Evolutionary conservation across 768 basidiomycete genomes (phyloP).

Genomic region (Chalciporus pseudorubinellus): DNA sequence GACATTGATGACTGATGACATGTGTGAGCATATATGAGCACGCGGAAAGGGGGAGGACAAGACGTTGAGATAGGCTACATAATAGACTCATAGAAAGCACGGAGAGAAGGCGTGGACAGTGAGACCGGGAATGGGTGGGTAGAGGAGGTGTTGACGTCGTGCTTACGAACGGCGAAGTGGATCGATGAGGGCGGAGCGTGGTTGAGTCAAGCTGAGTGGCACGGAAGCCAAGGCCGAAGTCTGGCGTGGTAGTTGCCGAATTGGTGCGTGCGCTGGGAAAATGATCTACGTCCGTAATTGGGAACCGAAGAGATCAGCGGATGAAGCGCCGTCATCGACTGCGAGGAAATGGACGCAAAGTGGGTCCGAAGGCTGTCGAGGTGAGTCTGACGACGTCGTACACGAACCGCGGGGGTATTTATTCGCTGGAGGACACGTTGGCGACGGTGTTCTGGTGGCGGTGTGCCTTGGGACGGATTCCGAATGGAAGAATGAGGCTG

Average conservation of each 20-base stretch:
- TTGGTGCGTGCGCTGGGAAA: conserved; percentile 6
- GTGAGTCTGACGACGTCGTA: no score
- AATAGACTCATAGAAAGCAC: conserved; percentile 11
- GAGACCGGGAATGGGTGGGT: conserved; percentile 9
- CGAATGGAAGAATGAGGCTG: conserved; percentile 26
- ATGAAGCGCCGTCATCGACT: neutral
- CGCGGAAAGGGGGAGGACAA: neutral
- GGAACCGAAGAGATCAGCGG: conserved; percentile 7
- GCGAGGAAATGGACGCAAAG: neutral
- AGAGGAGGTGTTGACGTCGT: no score
- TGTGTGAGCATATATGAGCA: neutral
- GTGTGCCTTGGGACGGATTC: conserved; percentile 12
- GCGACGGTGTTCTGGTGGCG: conserved; percentile 8
- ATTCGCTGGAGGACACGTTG: neutral
- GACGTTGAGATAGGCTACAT: conserved; percentile 4
- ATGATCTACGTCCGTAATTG: conserved; percentile 27
- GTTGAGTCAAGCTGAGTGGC: no score
- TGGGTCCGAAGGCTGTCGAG: neutral
- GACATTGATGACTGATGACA: neutral
- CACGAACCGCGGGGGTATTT: neutral
- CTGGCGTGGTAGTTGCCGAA: neutral
- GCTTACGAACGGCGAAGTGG: no score
- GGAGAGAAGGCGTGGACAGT: conserved; percentile 13
- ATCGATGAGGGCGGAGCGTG: no score
- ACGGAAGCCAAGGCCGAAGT: neutral